Conservation (phyloP, 768 basidiomycete species). For the Paxillus ammoniavirescens region DNA sequence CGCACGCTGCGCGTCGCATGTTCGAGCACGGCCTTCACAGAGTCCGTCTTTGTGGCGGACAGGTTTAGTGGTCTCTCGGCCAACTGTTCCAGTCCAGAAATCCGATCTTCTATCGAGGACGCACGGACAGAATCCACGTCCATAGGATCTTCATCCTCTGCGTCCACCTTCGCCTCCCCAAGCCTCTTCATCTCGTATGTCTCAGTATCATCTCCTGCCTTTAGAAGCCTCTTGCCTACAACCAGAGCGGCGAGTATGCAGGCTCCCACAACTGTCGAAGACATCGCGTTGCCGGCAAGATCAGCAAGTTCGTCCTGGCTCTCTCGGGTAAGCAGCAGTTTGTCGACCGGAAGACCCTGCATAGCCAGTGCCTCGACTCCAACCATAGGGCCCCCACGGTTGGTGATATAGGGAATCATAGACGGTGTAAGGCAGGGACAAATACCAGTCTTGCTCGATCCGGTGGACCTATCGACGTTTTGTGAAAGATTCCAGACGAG, state of each 20-base stretch:
- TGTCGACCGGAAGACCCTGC: conserved; percentile 92
- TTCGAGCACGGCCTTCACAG: conserved; percentile 55
- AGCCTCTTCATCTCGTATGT: conserved; percentile 69
- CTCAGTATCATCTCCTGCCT: conserved; percentile 58
- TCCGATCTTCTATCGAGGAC: conserved; percentile 42
- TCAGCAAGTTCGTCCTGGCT: conserved; percentile 92
- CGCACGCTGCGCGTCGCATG: conserved; percentile 71
- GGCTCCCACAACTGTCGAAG: conserved; percentile 91
- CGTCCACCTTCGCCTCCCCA: conserved; percentile 23
- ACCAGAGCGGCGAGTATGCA: conserved; percentile 83
- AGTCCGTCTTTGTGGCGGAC: conserved; percentile 44
- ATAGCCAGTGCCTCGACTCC: conserved; percentile 90
- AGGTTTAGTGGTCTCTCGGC: conserved; percentile 66
- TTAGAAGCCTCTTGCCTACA: conserved; percentile 62
- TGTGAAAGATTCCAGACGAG: conserved; percentile 96
- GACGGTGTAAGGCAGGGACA: conserved; percentile 92
- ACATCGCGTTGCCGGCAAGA: conserved; percentile 97
- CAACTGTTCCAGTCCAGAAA: conserved; percentile 74
- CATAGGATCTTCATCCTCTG: conserved; percentile 41
- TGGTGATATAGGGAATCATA: conserved; percentile 96
- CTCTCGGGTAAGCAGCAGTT: conserved; percentile 88
- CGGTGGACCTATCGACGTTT: conserved; percentile 91
- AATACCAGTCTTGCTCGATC: conserved; percentile 77
- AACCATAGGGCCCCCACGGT: conserved; percentile 94
- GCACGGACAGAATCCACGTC: conserved; percentile 42